A percentile compares a stretch with the other conserved stretches of the same genome.
Conservation (phyloP, 2,329 filamentous ascomycete species). For the Aspergillus sp. region DNA sequence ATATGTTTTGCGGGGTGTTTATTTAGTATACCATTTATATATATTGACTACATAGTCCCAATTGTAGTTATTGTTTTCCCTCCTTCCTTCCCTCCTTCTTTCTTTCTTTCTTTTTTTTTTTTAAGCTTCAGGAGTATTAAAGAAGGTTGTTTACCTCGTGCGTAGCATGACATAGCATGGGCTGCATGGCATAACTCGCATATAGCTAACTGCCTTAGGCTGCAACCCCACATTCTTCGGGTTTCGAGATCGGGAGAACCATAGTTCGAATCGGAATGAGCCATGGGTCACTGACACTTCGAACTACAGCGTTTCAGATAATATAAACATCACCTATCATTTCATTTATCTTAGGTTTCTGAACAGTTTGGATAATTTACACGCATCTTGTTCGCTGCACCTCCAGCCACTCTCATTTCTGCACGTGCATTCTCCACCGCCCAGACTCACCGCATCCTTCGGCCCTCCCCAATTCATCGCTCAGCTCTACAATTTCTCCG, state of each 20-base stretch:
- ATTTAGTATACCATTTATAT: not conserved
- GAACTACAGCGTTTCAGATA: not conserved
- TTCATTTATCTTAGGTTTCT: not conserved
- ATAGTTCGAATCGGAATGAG: not conserved
- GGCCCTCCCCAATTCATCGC: not conserved
- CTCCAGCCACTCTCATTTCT: conserved; percentile 10
- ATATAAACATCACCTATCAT: not conserved
- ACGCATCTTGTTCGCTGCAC: too few species aligned
- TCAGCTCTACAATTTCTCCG: not conserved
- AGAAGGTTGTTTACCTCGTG: not conserved
- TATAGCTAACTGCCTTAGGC: not conserved
- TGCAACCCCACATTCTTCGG: conserved; percentile 7
- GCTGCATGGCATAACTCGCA: not conserved
- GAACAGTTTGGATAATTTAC: not conserved
- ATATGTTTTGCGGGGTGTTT: not conserved
- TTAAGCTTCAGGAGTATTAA: not conserved
- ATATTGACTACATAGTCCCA: not conserved
- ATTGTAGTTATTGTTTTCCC: not conserved
- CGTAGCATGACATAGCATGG: not conserved
- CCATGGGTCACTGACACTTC: not conserved
- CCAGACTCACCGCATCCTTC: conserved; percentile 17
- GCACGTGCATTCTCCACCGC: conserved; percentile 16
- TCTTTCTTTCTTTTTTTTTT: not conserved
- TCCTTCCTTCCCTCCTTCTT: not conserved
- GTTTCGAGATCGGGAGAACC: conserved; percentile 1